Percentiles rank a stretch among this genome's conserved stretches.
phyloP scores from a whole-genome alignment of 805 yeast genomes.

The Isabelozyma pseudorhagii region DNA sequence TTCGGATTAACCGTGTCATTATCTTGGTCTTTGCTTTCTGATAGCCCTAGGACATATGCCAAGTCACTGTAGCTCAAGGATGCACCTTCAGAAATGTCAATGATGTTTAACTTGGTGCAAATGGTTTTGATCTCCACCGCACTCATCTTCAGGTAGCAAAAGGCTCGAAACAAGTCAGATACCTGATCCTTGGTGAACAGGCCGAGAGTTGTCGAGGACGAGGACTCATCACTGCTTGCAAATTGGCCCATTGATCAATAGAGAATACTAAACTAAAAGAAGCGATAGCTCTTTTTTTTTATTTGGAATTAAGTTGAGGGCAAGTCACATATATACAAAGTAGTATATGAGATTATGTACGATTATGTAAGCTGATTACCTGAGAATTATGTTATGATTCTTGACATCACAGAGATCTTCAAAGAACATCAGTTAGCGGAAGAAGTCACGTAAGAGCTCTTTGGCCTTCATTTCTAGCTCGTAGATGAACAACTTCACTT shows the following conservation, averaged over 20 bases:
- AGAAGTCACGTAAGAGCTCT: slow-evolving; percentile 20
- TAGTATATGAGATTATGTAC: too few relatives aligned
- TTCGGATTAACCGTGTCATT: background rate
- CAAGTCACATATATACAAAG: too few relatives aligned
- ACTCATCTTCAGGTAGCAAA: slow-evolving; percentile 12
- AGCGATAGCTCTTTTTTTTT: background rate
- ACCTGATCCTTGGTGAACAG: slow-evolving; percentile 18
- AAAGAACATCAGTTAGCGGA: slow-evolving; percentile 6
- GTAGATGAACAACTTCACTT: slow-evolving; percentile 16
- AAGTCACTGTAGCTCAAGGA: slow-evolving; percentile 16
- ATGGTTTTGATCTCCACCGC: slow-evolving; percentile 17
- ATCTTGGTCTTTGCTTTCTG: slow-evolving; percentile 7
- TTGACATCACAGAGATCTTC: background rate
- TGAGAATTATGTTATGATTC: too few relatives aligned
- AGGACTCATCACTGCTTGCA: slow-evolving; percentile 4
- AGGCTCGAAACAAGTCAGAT: slow-evolving; percentile 13
- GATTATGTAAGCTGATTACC: too few relatives aligned
- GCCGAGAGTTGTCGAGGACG: slow-evolving; percentile 3
- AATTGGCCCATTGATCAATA: slow-evolving; percentile 16
- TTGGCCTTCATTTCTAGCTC: slow-evolving; percentile 32
- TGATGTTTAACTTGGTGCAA: slow-evolving; percentile 11
- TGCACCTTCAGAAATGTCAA: slow-evolving; percentile 10
- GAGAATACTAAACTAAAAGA: background rate
- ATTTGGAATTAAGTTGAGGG: background rate
- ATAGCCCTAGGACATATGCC: slow-evolving; percentile 17